These are phyloP conservation scores for Pleodorina starrii DNA, from an alignment of 139 green algal species.

Conservation along the genomic window DNA sequence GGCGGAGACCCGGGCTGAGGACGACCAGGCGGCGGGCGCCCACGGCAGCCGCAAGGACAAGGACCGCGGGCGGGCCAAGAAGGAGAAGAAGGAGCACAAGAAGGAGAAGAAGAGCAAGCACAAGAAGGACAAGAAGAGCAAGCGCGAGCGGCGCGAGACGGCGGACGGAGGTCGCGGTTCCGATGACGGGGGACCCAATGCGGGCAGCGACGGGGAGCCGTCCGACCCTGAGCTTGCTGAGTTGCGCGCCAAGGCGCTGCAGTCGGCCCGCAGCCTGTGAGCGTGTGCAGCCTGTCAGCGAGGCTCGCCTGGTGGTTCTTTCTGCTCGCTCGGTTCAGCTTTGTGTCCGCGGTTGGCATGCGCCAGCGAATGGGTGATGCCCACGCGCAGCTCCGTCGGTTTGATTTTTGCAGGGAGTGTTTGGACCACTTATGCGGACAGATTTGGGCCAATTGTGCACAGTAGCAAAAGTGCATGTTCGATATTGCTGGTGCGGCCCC, in stretches of 20 bases:
- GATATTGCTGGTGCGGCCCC: no score
- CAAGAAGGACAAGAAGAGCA: conserved; percentile 45
- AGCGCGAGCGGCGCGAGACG: neutral
- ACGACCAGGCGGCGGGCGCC: neutral
- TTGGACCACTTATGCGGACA: no score
- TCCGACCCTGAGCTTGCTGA: conserved; percentile 38
- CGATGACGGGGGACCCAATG: neutral
- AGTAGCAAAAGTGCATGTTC: no score
- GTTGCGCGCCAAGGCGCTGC: conserved; percentile 40
- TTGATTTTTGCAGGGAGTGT: no score
- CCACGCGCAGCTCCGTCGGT: no score
- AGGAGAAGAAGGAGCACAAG: conserved; percentile 33
- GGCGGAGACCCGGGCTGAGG: neutral
- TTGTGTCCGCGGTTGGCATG: no score
- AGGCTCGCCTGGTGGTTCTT: no score
- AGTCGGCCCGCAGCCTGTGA: conserved; percentile 30
- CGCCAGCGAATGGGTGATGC: no score
- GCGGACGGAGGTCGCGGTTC: neutral
- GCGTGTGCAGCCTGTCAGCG: no score
- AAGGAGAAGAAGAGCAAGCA: conserved; percentile 42
- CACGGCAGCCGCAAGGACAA: neutral
- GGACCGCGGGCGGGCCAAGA: conserved; percentile 4
- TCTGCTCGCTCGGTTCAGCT: no score
- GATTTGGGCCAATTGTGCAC: no score
- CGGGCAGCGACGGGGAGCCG: conserved; percentile 9